Base-by-base conservation (phyloP, 306 rosid species). In the Adenanthera pavonina region DNA sequence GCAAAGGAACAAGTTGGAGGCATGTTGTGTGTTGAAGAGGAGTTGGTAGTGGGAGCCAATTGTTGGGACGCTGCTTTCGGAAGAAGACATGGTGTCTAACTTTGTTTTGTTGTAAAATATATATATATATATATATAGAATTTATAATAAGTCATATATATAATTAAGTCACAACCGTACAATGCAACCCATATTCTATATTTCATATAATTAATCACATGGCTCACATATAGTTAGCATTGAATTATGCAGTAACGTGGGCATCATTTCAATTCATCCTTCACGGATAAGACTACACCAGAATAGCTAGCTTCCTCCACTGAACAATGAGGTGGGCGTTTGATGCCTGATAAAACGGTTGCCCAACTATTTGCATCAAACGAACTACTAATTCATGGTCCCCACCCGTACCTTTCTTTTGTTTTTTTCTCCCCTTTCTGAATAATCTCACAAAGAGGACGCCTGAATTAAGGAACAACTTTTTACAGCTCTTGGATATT, bases 91-190 rank as follows among this genome's bases (percentile, higher is more conserved):
- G 44, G 71, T 71, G 49, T 71, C 2, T 59, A 44, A 38, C 34
- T 62, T 65, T 78, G 51, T 78, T 77, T 80, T 59, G 34, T 62
- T 68, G 57, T 67, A 54, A 40, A 74, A 54, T 60, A 77, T 80
- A 25, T 25, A 25, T 25, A 25, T 25, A 25, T 25, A 25, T 25
- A 25, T 25, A 25, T 25, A 25, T 25, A 25, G 30, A 25, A 25
- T 25, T 25, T 25, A 25, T 25, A 25, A 25, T 25, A 25, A 25
- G 30, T 25, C 30, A 25, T 25, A 25, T 25, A 25, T 25, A 25
- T 25, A 25, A 25, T 25, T 25, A 25, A 25, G 30, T 25, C 30
- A 25, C 30, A 25, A 25, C 30, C 30, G 30, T 25, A 25, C 30
- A 25, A 25, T 25, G 30, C 30, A 25, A 25, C 30, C 30, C 30